Evolutionary conservation across 176 grass and related monocot species (phyloP).

Genomic region (Hyparrhenia diplandra): DNA sequence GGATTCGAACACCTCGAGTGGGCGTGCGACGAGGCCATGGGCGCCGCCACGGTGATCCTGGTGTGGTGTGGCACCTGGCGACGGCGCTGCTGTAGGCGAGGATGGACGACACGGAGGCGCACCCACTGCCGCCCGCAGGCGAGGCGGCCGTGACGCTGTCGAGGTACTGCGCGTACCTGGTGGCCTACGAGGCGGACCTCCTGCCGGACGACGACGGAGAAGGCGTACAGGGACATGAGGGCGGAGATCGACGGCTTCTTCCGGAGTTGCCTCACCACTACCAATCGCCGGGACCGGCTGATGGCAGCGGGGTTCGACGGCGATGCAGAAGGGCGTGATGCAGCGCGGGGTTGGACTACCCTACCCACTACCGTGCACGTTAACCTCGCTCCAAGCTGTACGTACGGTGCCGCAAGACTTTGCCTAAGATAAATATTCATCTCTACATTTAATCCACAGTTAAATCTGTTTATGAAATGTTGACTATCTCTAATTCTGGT

Average conservation of each 20-base stretch:
- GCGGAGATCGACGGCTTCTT: background rate
- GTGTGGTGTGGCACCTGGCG: slow-evolving; percentile 24
- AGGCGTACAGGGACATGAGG: background rate
- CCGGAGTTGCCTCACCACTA: background rate
- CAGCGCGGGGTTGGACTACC: too few species aligned
- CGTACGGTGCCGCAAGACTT: too few species aligned
- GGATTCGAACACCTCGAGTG: background rate
- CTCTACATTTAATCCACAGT: too few species aligned
- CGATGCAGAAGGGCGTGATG: too few species aligned
- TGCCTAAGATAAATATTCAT: too few species aligned
- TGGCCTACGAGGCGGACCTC: slow-evolving; percentile 2
- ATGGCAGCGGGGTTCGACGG: background rate
- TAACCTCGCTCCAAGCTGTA: too few species aligned
- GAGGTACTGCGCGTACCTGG: slow-evolving; percentile 28
- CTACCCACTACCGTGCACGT: too few species aligned
- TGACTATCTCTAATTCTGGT: too few species aligned
- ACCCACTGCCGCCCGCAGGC: background rate
- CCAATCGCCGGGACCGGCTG: background rate
- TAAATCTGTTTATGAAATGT: too few species aligned
- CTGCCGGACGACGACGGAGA: slow-evolving; percentile 13
- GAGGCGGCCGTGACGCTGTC: slow-evolving; percentile 3
- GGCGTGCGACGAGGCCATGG: background rate
- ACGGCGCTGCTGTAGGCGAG: background rate
- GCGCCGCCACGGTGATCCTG: background rate
- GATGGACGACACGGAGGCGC: background rate